Conservation (phyloP, 805 yeast species). For the Hagleromyces aurorensis region DNA sequence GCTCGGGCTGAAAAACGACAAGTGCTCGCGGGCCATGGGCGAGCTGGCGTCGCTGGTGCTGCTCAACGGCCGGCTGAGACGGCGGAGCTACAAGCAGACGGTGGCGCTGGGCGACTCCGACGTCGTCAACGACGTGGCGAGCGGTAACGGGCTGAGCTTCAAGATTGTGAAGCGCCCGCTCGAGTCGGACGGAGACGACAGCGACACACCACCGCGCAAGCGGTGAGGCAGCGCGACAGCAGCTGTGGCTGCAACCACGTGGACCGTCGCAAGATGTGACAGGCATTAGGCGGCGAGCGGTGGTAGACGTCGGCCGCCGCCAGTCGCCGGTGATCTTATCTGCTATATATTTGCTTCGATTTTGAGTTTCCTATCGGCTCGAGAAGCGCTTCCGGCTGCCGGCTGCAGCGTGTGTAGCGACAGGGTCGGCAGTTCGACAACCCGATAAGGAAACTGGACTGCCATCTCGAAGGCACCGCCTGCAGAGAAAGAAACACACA, state of each 20-base stretch:
- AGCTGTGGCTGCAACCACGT: background rate
- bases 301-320: too few relatives aligned
- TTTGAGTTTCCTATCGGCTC: too few relatives aligned
- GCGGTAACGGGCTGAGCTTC: conserved; percentile 11
- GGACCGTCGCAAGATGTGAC: background rate
- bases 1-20: conserved; percentile 61
- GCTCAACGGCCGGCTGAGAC: conserved; percentile 65
- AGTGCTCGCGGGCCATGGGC: conserved; percentile 52
- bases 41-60: conserved; percentile 57
- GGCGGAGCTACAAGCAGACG: conserved; percentile 71
- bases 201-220: conserved; percentile 2
- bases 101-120: conserved; percentile 42
- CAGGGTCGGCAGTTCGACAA: too few relatives aligned
- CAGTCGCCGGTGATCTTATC: too few relatives aligned
- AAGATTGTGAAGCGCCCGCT: conserved; percentile 20
- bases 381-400: too few relatives aligned
- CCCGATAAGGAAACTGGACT: too few relatives aligned
- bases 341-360: too few relatives aligned
- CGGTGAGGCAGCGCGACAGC: background rate
- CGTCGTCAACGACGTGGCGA: conserved; percentile 19
- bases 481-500: too few relatives aligned
- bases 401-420: too few relatives aligned
- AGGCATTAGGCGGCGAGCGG: too few relatives aligned
- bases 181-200: background rate
- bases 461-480: too few relatives aligned